Percentiles rank a stretch among this genome's conserved stretches.
Evolutionary conservation across 2,329 filamentous ascomycete genomes (phyloP).

Genomic region (Hypoxylon sp.): DNA sequence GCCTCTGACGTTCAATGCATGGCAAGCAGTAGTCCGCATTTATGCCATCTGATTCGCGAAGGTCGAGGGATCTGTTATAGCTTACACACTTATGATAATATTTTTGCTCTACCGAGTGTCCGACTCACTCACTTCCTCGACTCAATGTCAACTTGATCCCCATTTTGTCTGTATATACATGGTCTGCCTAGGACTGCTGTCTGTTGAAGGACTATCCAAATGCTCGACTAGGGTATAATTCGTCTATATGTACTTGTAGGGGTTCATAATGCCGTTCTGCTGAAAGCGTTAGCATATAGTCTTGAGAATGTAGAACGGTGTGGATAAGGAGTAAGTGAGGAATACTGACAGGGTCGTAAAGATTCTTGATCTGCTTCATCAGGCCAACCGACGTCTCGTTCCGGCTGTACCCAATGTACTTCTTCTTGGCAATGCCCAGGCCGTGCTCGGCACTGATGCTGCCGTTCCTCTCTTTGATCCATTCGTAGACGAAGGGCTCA

Average conservation of each 20-base stretch:
- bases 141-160: background rate
- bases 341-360: constrained; percentile 88
- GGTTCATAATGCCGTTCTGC: constrained; percentile 98
- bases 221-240: background rate
- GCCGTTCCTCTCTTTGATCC: constrained; percentile 86
- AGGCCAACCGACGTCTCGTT: constrained; percentile 85
- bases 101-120: too few species aligned
- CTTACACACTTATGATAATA: too few species aligned
- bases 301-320: background rate
- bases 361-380: constrained; percentile 94
- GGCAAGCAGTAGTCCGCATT: too few species aligned
- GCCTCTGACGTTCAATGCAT: too few species aligned
- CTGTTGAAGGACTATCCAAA: constrained; percentile 15
- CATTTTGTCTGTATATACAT: constrained; percentile 4
- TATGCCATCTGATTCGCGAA: too few species aligned
- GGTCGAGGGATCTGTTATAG: too few species aligned
- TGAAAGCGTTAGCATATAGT: constrained; percentile 27
- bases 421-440: constrained; percentile 92
- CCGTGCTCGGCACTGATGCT: constrained; percentile 98
- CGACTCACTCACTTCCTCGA: too few species aligned
- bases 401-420: constrained; percentile 91
- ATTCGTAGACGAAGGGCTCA: constrained; percentile 97
- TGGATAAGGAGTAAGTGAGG: background rate
- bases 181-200: background rate
- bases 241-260: constrained; percentile 87